Evolutionary conservation across 2,329 filamentous ascomycete species (phyloP), one percentile per base, ranked within the genome.

Genomic region (Scolecobasidium constrictum): DNA sequence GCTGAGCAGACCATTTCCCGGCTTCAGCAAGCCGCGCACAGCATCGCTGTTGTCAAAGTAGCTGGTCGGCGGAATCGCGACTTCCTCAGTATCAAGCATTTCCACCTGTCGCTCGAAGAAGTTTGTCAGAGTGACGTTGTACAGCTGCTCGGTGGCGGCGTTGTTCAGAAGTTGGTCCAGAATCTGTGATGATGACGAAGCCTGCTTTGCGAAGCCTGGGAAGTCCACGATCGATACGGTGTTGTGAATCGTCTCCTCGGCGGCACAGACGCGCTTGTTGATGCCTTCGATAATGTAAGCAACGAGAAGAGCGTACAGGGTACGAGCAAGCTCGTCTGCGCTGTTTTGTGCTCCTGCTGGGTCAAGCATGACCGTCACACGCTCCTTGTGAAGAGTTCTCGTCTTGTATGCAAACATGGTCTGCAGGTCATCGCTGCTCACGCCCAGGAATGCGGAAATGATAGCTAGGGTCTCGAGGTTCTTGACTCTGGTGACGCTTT

Each of bases 11-110:
- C 92, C 92, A 54, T 96, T 96, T 19, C 88, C 86, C 44, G 86
- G 73, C 66, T 96, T 98, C 43, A 98, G 69, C 22, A 98, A 72
- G 11, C 87, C 90, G 54, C 84, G 86, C 47, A 95, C 87, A 7
- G 90, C 87, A 59, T 96, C 92, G 0, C 85, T 87, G 61, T 96
- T 98, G 63, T 98, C 92, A 53, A 95, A 98, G 62, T 96, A 98
- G 65, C 86, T 94, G 0, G 90, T 95, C 1, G 88, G 81, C 2
- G 88, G 76, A 3, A 98, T 86, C 22, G 73, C 78, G 26, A 98
- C 86, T 58, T 98, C 92, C 60, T 98, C 92, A 2, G 82, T 87
- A 57, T 98, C 92, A 17, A 98, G 72, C 65, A 94, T 77, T 48
- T 96, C 90, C 1, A 88, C 87, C 61, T 92, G 93, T 51, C 82